Base-by-base conservation (phyloP, 2,329 filamentous ascomycete species). In the Stagonosporopsis vannaccii region DNA sequence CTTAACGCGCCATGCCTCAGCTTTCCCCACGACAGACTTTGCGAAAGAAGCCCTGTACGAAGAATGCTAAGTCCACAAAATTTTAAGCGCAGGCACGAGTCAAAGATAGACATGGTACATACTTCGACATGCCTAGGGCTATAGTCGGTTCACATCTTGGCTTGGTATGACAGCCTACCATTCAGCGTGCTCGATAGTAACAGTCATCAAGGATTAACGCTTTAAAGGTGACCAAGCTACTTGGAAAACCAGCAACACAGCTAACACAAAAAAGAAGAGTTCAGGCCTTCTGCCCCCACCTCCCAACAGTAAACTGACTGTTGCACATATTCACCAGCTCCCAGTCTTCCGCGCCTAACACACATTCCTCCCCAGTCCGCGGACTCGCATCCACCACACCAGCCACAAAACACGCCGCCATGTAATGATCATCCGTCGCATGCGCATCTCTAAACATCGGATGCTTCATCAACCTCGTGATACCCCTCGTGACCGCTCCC, bases 351-450 rank as follows among this genome's bases (percentile, higher is more conserved):
- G 71, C 71, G 1, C 70, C 70, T 13, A 73, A 49, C 6, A 63
- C 60, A 47, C 66, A 68, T 26, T 65, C 61, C 23, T 72, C 66
- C 1, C 60, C 60, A 3, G 55, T 48, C 20, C 59, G 59, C 30
- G 53, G 61, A 13, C 60, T 66, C 3, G 63, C 69, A 57, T 71
- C 68, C 11, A 65, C 63, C 0, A 62, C 77, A 1, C 87, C 87
- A 0, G 86, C 84, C 0, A 87, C 82, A 73, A 90, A 90, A 65
- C 86, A 77, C 3, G 84, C 80, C 0, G 86, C 77, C 84, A 90
- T 89, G 61, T 87, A 90, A 67, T 90, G 87, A 68, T 90, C 88
- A 66, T 90, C 87, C 0, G 87, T 90, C 0, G 80, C 87, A 74
- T 90, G 87, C 0, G 88, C 87, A 63, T 89, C 87, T 15, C 87